Evolutionary conservation across 768 basidiomycete genomes (phyloP), one percentile per base, ranked within the genome.

Genomic region (Leccinum uliginosum): DNA sequence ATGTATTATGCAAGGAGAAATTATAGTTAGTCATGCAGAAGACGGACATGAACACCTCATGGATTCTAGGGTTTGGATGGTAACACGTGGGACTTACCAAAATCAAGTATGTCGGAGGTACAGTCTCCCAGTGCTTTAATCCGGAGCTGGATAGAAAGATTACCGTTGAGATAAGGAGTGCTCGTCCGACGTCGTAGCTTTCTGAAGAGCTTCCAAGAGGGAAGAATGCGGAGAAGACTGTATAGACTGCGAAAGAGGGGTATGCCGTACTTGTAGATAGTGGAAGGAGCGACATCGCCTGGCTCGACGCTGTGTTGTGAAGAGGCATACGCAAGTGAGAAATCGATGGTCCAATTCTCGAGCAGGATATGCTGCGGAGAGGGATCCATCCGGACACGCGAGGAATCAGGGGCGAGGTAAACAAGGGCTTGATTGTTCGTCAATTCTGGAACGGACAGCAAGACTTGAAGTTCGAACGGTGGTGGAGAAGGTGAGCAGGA

Each of bases 221-320:
- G 91, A 4, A 91, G 78, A 24, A 90, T 78, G 53, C 89, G 80
- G 47, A 92, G 77, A 44, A 92, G 71, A 52, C 83, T 85, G 59
- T 66, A 76, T 76, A 93, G 6, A 66, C 87, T 89, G 50, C 91
- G 80, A 75, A 92, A 93, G 19, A 91, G 79, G 30, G 87, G 80
- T 64, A 93, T 92, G 34, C 86, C 84, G 63, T 91, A 85, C 71
- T 93, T 93, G 80, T 93, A 93, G 53, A 91, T 85, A 12, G 86
- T 87, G 0, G 90, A 80, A 34, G 86, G 82, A 14, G 84, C 81
- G 38, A 87, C 76, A 57, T 87, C 85, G 50, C 71, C 62, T 45
- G 57, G 62, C 54, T 67, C 68, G 46, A 68, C 64, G 48, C 68
- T 62, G 12, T 60, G 53, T n/a, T 61, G 59, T 10, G 55, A 21